These are phyloP conservation scores for Rhytidiadelphus loreus DNA, from an alignment of 225 moss, liverwort and hornwort species.

Conservation along the genomic window DNA sequence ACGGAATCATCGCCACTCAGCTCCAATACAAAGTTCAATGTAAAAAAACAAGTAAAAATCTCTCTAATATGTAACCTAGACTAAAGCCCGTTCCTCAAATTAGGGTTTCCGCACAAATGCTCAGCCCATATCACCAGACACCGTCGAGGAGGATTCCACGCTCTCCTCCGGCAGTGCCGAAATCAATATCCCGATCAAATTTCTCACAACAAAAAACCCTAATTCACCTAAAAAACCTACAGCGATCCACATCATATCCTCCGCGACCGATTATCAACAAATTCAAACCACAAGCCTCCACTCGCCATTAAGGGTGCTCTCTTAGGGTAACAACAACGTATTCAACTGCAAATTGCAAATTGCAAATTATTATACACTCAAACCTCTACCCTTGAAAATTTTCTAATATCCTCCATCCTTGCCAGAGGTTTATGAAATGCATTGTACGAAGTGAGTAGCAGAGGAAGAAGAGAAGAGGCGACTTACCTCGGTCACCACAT, in stretches of 20 bases:
- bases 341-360: not conserved
- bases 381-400: not conserved
- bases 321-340: not conserved
- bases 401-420: not conserved
- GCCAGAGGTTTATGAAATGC: not conserved
- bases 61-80: not conserved
- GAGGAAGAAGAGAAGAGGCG: not conserved
- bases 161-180: not conserved
- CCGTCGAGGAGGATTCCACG: not conserved
- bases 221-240: not conserved
- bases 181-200: not conserved
- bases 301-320: not conserved
- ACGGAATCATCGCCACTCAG: not conserved
- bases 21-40: not conserved
- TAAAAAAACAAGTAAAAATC: not conserved
- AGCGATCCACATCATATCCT: not conserved
- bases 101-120: not conserved
- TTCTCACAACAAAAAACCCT: not conserved
- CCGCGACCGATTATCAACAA: not conserved
- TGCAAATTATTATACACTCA: not conserved
- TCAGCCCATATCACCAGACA: not conserved
- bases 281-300: not conserved
- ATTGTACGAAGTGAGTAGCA: not conserved
- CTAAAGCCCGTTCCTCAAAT: not conserved
- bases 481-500: slow-evolving; percentile 33